Evolutionary conservation across 2,329 filamentous ascomycete genomes (phyloP), one percentile per base, ranked within the genome.

Genomic region (Colletotrichum incanum): DNA sequence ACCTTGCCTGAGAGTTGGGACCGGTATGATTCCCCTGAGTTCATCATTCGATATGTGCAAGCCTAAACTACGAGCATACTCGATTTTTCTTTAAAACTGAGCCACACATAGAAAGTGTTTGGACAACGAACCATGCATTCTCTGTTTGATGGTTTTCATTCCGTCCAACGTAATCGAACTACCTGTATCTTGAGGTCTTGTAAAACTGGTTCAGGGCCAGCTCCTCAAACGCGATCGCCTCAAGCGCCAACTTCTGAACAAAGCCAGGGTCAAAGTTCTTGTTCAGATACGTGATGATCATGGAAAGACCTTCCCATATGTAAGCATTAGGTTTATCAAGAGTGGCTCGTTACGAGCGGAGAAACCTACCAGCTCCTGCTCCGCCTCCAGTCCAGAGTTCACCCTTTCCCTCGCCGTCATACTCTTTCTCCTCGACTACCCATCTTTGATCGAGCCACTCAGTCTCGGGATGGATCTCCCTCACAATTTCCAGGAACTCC

Each of bases 41-140:
- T 90, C 72, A 76, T 77, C 37, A 84, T 90, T 52, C 77, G 78
- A 45, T 89, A 89, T 59, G 67, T 73, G 28, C 8, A 61, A 12
- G 50, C 23, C 18, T 47, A 56, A 12, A 12, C 12, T 31, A 23
- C 28, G 20, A 31, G 5, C 39, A 34, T 8, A 3, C 2, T 34
- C 34, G 2, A 18, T 11, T 5, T 3, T 11, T 11, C 5, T 5
- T 58, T 11, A 4, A 7, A 12, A 3, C 2, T 8, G 7, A 20
- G n/a, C 14, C 9, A 1, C 6, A 16, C 14, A 41, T 11, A 18
- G 1, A 12, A 37, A 18, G 39, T 6, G 11, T 16, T 9, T 3
- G 23, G n/a, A 56, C 3, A 3, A 39, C 7, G 14, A 28, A 14
- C 5, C 23, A 18, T 50, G 1, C 2, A 20, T 28, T 9, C 6